A percentile compares a stretch with the other conserved stretches of the same genome.
Conservation (phyloP, 495 filamentous ascomycete genomes). For the Pyronema omphalodes region DNA sequence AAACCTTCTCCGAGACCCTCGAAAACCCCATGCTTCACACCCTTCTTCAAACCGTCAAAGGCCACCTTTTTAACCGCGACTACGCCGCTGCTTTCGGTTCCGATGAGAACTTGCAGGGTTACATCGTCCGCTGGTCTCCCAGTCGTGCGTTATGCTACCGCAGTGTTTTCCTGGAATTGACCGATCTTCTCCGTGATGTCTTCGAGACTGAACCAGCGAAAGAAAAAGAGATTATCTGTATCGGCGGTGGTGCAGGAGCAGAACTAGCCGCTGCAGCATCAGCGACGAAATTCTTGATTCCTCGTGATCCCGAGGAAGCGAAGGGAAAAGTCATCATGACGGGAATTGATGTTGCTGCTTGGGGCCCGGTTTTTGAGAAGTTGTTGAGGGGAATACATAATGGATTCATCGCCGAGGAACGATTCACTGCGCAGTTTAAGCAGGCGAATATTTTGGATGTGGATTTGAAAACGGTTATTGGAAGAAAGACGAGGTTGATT, state of each 20-base stretch:
- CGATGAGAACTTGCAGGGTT: constrained; percentile 50
- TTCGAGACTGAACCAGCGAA: constrained; percentile 5
- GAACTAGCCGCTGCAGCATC: constrained; percentile 63
- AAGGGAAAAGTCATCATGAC: constrained; percentile 33
- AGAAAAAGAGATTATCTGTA: constrained; percentile 36
- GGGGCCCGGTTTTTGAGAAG: constrained; percentile 39
- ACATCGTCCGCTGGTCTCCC: constrained; percentile 76
- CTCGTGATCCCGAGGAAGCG: neutral
- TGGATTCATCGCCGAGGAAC: neutral
- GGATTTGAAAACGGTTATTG: neutral
- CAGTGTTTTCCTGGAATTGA: constrained; percentile 39
- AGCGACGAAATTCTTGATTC: constrained; percentile 26
- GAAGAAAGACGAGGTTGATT: constrained; percentile 33
- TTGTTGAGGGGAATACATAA: neutral
- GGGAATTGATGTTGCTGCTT: constrained; percentile 64
- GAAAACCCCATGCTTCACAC: constrained; percentile 28
- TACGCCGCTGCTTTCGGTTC: constrained; percentile 61
- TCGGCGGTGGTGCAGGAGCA: constrained; percentile 75
- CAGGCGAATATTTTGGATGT: constrained; percentile 1
- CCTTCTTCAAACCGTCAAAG: constrained; percentile 61
- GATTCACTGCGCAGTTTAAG: constrained; percentile 8
- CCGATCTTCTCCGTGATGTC: constrained; percentile 25
- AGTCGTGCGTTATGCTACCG: constrained; percentile 63
- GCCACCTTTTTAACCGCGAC: constrained; percentile 65
- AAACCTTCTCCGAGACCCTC: constrained; percentile 35